Conservation (phyloP, 176 grass and related monocot species). For the Saccharum officinarum region DNA sequence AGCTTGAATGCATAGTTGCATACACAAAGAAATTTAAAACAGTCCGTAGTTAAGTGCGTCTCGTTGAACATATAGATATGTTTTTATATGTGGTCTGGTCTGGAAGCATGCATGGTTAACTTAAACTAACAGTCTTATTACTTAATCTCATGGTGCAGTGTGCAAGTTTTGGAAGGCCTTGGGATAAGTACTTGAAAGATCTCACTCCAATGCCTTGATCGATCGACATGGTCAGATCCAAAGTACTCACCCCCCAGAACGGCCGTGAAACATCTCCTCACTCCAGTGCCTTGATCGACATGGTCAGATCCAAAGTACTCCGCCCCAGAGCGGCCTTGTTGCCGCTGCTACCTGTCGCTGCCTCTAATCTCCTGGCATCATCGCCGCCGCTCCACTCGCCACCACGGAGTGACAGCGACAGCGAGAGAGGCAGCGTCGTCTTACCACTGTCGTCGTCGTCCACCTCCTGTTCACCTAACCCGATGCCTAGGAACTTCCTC, state of each 20-base stretch:
- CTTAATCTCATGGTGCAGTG: slow-evolving; percentile 56
- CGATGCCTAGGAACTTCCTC: slow-evolving; percentile 10
- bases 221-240: slow-evolving; percentile 99
- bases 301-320: slow-evolving; percentile 99
- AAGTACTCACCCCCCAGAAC: slow-evolving; percentile 98
- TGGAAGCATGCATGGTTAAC: slow-evolving; percentile 37
- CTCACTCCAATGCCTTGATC: slow-evolving; percentile 96
- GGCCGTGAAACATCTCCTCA: slow-evolving; percentile 61
- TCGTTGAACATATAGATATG: slow-evolving; percentile 27
- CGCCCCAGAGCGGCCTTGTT: slow-evolving; percentile 78
- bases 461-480: slow-evolving; percentile 40
- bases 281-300: slow-evolving; percentile 99
- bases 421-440: slow-evolving; percentile 41
- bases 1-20: neutral
- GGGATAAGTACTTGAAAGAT: slow-evolving; percentile 99
- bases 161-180: slow-evolving; percentile 72
- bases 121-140: slow-evolving; percentile 59
- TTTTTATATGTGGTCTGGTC: slow-evolving; percentile 34
- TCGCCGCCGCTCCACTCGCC: neutral
- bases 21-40: neutral
- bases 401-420: slow-evolving; percentile 47
- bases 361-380: slow-evolving; percentile 37
- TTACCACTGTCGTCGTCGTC: slow-evolving; percentile 42
- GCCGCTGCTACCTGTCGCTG: slow-evolving; percentile 54
- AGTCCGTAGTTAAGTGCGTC: slow-evolving; percentile 17